Percentiles rank a stretch among this genome's conserved stretches.
Evolutionary conservation across 2,329 filamentous ascomycete genomes (phyloP).

Genomic region (Alternaria incomplexa): DNA sequence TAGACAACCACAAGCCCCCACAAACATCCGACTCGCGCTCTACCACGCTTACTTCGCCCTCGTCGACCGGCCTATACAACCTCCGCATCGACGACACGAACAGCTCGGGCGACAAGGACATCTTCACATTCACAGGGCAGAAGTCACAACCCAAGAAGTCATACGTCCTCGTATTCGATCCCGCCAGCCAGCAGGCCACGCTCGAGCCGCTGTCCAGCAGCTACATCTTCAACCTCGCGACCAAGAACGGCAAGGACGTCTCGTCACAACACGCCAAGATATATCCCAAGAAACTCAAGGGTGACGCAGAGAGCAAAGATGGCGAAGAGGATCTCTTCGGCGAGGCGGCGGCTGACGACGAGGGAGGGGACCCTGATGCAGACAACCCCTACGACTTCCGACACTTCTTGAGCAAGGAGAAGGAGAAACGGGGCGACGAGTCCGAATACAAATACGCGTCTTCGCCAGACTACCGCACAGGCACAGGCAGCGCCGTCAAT

Average conservation of each 20-base stretch:
- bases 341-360: slow-evolving; percentile 34
- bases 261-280: slow-evolving; percentile 72
- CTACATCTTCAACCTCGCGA: slow-evolving; percentile 84
- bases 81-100: slow-evolving; percentile 39
- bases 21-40: slow-evolving; percentile 38
- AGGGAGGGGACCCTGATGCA: slow-evolving; percentile 48
- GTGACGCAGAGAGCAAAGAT: slow-evolving; percentile 34
- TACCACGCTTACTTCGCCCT: slow-evolving; percentile 33
- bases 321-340: slow-evolving; percentile 39
- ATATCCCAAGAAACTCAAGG: slow-evolving; percentile 42
- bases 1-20: slow-evolving; percentile 56
- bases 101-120: slow-evolving; percentile 33
- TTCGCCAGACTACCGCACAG: slow-evolving; percentile 39
- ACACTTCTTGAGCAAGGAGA: slow-evolving; percentile 50
- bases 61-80: slow-evolving; percentile 30
- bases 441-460: slow-evolving; percentile 34
- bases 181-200: slow-evolving; percentile 74
- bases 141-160: slow-evolving; percentile 41
- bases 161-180: slow-evolving; percentile 74
- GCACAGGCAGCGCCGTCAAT: slow-evolving; percentile 36
- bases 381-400: slow-evolving; percentile 58
- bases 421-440: slow-evolving; percentile 42
- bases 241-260: slow-evolving; percentile 69
- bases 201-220: slow-evolving; percentile 82
- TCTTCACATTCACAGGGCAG: slow-evolving; percentile 51